These are phyloP conservation scores for Ophiostoma perfectum DNA, from an alignment of 2,329 filamentous ascomycete species.

Conservation along the genomic window DNA sequence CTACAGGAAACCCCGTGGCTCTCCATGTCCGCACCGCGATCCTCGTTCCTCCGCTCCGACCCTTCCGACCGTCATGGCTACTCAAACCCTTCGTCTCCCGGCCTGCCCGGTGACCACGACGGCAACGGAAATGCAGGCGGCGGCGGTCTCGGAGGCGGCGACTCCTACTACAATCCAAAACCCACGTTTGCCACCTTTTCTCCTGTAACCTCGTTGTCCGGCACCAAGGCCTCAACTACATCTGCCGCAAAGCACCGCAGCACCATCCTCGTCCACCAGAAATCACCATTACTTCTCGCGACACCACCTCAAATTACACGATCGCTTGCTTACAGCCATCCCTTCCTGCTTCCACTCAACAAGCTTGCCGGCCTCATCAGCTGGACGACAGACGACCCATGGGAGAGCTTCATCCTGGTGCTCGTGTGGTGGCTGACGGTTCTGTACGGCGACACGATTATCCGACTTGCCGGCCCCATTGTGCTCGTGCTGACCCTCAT, in stretches of 20 bases:
- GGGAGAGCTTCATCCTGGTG: constrained; percentile 92
- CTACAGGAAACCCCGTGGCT: constrained; percentile 47
- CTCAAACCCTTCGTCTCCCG: constrained; percentile 26
- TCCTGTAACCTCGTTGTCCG: constrained; percentile 68
- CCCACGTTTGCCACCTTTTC: constrained; percentile 89
- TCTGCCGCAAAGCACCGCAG: constrained; percentile 70
- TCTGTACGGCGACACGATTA: constrained; percentile 78
- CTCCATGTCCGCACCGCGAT: constrained; percentile 46
- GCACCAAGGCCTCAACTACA: constrained; percentile 44
- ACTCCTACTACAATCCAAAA: constrained; percentile 37
- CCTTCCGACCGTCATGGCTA: constrained; percentile 31
- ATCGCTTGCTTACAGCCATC: constrained; percentile 90
- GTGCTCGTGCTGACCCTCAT: constrained; percentile 75
- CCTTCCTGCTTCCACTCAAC: constrained; percentile 85
- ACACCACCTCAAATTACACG: constrained; percentile 93
- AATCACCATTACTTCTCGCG: constrained; percentile 84
- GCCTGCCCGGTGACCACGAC: constrained; percentile 17
- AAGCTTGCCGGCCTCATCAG: constrained; percentile 77
- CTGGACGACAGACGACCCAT: constrained; percentile 90
- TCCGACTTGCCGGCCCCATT: constrained; percentile 76
- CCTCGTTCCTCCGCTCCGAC: constrained; percentile 31
- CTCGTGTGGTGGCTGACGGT: constrained; percentile 78
- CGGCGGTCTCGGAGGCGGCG: constrained; percentile 28
- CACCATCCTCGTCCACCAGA: constrained; percentile 93
- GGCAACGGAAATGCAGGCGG: constrained; percentile 23